Base-by-base conservation (phyloP, 768 basidiomycete genomes). In the Boletus coccyginus region DNA sequence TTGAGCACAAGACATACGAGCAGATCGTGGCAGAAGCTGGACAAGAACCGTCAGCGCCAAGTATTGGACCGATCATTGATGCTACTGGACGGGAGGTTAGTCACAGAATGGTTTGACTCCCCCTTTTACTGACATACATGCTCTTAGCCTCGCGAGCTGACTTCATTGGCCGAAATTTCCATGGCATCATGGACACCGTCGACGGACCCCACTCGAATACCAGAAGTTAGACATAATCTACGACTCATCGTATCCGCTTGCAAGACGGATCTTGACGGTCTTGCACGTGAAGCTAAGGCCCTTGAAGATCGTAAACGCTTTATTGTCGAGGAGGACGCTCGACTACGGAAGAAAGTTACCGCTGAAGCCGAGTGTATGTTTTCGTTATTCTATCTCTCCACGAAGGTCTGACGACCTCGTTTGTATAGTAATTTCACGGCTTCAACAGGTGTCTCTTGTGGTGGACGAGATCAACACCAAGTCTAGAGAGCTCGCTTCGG, bases 1-100 rank as follows among this genome's bases (percentile, higher is more conserved):
- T 94, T 35, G 87, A 93, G 68, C 94, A 98, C 76, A 97, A 96
- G 79, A 94, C 94, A 0, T 99, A 98, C 68, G 97, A 99, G 72
- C 85, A 99, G 72, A 92, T 98, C 52, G 70, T 99, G 50, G 88
- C 91, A 3, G 94, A 96, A 68, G 87, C 92, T 24, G 92, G 88
- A 0, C 78, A 85, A 57, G 83, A 86, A 36, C 70, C 75, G 0
- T 63, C 78, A 9, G 62, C 74, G 3, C 65, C 83, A 3, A 84
- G 85, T 8, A 69, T 94, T 46, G 97, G 94, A 3, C 84, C 88
- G 65, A 94, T 99, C 39, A 92, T 98, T 55, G 97, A 99, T 73
- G 92, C 95, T 17, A 90, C 93, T 19, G 94, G 97, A 29, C 90
- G 92, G 53, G 90, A 91, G 60, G 94, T 95, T 70, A 55, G 89